Evolutionary conservation across 331 rosid species (phyloP), one percentile per base, ranked within the genome.

Genomic region (Acacia concinna): DNA sequence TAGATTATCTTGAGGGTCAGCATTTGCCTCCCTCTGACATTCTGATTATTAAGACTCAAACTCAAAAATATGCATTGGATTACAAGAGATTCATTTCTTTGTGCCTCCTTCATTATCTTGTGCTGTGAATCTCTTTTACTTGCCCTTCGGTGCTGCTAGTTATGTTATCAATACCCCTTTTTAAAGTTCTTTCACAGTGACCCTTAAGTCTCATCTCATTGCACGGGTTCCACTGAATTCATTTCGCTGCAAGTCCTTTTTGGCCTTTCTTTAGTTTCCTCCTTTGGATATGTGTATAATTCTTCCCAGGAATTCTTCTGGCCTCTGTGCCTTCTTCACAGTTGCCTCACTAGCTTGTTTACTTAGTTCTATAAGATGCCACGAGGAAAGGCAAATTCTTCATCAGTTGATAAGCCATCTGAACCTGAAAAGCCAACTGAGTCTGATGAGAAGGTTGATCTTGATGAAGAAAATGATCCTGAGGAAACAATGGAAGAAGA

Each of bases 301-400:
- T 91, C 96, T 85, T 89, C 97, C 98, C 97, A 87, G 90, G 96
- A 95, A 84, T 86, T 93, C 91, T 88, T 95, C 96, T 91, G 93
- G 99, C 92, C 97, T 85, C 90, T 86, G 97, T 93, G 97, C 91
- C 96, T 91, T 93, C 94, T 86, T 89, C 93, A 90, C 93, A 91
- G 98, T 93, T 95, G 88, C 92, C 90, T 92, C 90, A 87, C 97
- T 84, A 93, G 89, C 88, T 84, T 90, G 83, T 91, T 86, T 87
- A 79, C 78, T 89, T 93, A 90, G 91, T 85, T 88, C 82, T 81
- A 40, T 87, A 90, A 86, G 94, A 95, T 95, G 99, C 94, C 97
- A 81, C 83, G 81, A 78, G 90, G 81, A 83, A 90, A 89, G 78
- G 85, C 79, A 90, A 83, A 81, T 85, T 88, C 95, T 79, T 85